A percentile compares a stretch with the other conserved stretches of the same genome.
Conservation (phyloP, 208 protist genomes). For the Wallacemonas collosoma region DNA sequence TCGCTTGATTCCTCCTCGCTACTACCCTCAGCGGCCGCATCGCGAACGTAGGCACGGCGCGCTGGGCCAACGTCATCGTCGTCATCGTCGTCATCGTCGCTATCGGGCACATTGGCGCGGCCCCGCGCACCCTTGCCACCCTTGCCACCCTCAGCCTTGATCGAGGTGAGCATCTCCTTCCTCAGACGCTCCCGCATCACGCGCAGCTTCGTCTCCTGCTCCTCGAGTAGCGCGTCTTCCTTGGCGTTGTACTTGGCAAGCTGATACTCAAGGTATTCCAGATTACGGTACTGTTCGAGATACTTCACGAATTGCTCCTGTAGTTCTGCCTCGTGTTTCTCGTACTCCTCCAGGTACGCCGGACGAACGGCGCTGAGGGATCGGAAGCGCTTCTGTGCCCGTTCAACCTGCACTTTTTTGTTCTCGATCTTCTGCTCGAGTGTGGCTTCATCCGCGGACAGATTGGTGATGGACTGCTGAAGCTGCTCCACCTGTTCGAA, state of each 20-base stretch:
- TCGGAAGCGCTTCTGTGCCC: conserved; percentile 90
- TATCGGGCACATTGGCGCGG: conserved; percentile 20
- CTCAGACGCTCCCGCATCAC: conserved; percentile 90
- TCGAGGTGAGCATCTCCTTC: conserved; percentile 86
- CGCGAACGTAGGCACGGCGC: conserved; percentile 27
- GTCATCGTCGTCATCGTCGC: conserved; percentile 50
- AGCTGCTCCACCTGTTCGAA: conserved; percentile 84
- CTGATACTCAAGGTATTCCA: conserved; percentile 94
- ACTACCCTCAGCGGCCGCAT: conserved; percentile 65
- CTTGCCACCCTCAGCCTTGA: conserved; percentile 49
- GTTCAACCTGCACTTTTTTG: conserved; percentile 93
- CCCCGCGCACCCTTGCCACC: not conserved
- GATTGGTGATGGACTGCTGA: conserved; percentile 82
- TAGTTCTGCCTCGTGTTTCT: conserved; percentile 90
- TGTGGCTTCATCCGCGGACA: conserved; percentile 90
- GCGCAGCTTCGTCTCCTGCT: conserved; percentile 85
- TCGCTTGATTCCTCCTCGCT: conserved; percentile 43
- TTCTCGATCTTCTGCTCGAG: conserved; percentile 96
- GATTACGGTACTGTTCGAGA: conserved; percentile 93
- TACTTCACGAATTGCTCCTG: conserved; percentile 93
- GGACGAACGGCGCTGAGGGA: conserved; percentile 91
- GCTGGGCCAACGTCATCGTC: conserved; percentile 29
- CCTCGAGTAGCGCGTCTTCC: conserved; percentile 84
- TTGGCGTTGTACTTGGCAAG: conserved; percentile 86
- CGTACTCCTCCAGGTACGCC: conserved; percentile 94